Evolutionary conservation across 306 rosid species (phyloP).

Genomic region (Psophocarpus tetragonolobus): DNA sequence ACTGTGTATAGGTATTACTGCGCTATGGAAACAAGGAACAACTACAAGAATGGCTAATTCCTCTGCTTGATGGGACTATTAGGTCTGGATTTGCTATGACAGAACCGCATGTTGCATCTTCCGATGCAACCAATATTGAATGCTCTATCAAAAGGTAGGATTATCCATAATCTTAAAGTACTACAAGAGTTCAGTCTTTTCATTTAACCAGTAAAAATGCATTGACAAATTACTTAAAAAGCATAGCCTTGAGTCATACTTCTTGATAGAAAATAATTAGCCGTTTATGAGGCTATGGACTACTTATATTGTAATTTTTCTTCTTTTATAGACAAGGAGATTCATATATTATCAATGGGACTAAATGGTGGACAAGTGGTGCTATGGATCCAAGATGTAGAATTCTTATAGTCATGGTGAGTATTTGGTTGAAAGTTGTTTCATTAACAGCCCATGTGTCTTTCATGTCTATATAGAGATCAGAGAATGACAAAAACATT

Average conservation of each 20-base stretch:
- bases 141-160: slow-evolving; percentile 81
- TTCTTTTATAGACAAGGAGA: slow-evolving; percentile 68
- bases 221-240: not conserved
- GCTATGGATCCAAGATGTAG: slow-evolving; percentile 99
- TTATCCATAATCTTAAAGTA: slow-evolving; percentile 22
- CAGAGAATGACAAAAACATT: slow-evolving; percentile 32
- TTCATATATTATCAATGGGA: slow-evolving; percentile 80
- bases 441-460: not conserved
- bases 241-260: slow-evolving; percentile 16
- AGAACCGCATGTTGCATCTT: slow-evolving; percentile 90
- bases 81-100: slow-evolving; percentile 98
- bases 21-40: slow-evolving; percentile 88
- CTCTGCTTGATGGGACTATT: slow-evolving; percentile 91
- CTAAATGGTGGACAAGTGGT: slow-evolving; percentile 99
- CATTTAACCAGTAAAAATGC: slow-evolving; percentile 8
- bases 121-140: slow-evolving; percentile 93
- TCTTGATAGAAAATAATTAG: slow-evolving; percentile 12
- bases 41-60: slow-evolving; percentile 79
- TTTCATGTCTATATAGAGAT: slow-evolving; percentile 22
- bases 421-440: slow-evolving; percentile 41
- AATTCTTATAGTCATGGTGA: slow-evolving; percentile 88
- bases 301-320: slow-evolving; percentile 18
- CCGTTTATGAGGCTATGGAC: not conserved
- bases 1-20: slow-evolving; percentile 69
- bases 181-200: not conserved